Evolutionary conservation across 2,329 filamentous ascomycete species (phyloP), one percentile per base, ranked within the genome.

Genomic region (Fusarium hainanense): DNA sequence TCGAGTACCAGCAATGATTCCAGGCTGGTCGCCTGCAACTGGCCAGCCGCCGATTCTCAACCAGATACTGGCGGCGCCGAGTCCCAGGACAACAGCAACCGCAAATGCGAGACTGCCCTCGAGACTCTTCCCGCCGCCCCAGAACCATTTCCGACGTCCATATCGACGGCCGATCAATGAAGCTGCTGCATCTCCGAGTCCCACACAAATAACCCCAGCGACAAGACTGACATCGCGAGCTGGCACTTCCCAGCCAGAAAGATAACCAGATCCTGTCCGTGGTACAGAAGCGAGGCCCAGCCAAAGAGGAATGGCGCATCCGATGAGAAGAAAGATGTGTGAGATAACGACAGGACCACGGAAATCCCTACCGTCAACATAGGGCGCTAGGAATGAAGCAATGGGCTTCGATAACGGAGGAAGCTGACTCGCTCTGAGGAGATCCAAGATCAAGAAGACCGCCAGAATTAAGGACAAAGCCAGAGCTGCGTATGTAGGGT

Each of bases 261-360:
- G 88, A 25, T 86, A 86, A 12, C 80, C 85, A 0, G 81, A 75
- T 2, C 87, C 89, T 0, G 76, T 81, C 6, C 92, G 87, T 0
- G 87, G 81, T 0, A 93, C 82, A 1, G 91, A 89, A 1, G 92
- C 93, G 14, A 98, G 85, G 6, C 90, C 92, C 3, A 98, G 85
- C 96, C 96, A 98, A 4, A 98, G 87, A 0, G 96, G 96, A 7
- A 98, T 94, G 10, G 95, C 95, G 74, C 96, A 98, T 37, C 96
- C 96, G 56, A 98, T 93, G 7, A 98, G 87, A 13, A 99, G 85
- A 77, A 99, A 99, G 51, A 99, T 97, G 78, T 98, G 96, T 1
- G 92, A 97, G 54, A 99, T 92, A 44, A 99, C 95, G 28, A 99
- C 94, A 0, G 96, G 96, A 0, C 96, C 96, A 32, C 94, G 89